A percentile compares a stretch with the other conserved stretches of the same genome.
phyloP scores from a whole-genome alignment of 2,329 filamentous ascomycete genomes.

The Colletotrichum spinosum region DNA sequence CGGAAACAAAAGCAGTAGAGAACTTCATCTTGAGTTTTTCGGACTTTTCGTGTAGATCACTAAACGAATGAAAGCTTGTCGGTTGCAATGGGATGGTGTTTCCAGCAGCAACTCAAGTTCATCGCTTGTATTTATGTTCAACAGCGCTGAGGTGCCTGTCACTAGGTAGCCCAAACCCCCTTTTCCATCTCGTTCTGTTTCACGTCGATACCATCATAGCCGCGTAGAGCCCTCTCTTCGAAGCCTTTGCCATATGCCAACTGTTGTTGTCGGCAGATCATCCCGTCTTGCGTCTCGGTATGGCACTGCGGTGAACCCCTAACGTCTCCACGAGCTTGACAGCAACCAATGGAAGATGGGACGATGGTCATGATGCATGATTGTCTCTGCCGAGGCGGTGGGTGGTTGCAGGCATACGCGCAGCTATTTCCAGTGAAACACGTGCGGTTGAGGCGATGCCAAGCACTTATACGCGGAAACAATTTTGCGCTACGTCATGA shows the following conservation, averaged over 20 bases:
- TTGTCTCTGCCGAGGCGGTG: slow-evolving; percentile 14
- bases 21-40: slow-evolving; percentile 21
- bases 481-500: slow-evolving; percentile 15
- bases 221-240: background rate
- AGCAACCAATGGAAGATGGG: slow-evolving; percentile 8
- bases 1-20: background rate
- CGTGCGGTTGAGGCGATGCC: slow-evolving; percentile 5
- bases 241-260: slow-evolving; percentile 8
- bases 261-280: slow-evolving; percentile 13
- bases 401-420: slow-evolving; percentile 8
- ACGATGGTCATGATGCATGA: slow-evolving; percentile 16
- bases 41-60: background rate
- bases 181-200: background rate
- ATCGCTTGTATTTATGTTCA: slow-evolving; percentile 20
- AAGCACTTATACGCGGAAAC: slow-evolving; percentile 24
- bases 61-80: slow-evolving; percentile 13
- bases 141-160: slow-evolving; percentile 2
- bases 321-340: background rate
- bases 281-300: slow-evolving; percentile 20
- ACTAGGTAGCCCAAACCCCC: background rate
- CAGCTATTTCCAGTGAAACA: slow-evolving; percentile 23
- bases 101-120: background rate
- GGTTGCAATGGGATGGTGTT: background rate
- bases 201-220: slow-evolving; percentile 3
- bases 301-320: slow-evolving; percentile 1